A percentile compares a stretch with the other conserved stretches of the same genome.
Evolutionary conservation across 768 basidiomycete species (phyloP).

Genomic region (Serendipita sp.): DNA sequence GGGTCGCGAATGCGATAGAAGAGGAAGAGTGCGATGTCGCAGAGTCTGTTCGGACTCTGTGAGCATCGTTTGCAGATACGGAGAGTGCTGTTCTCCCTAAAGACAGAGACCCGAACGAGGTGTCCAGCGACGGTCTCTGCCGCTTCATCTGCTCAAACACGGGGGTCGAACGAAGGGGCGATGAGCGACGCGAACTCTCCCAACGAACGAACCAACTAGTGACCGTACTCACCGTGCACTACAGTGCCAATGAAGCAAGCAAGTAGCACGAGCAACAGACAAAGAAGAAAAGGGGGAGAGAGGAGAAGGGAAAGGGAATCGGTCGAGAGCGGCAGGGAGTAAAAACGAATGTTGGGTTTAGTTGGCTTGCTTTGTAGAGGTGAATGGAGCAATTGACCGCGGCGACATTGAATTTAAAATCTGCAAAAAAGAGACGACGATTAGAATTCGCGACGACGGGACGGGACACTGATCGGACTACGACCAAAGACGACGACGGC

Average conservation of each 20-base stretch:
- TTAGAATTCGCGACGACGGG: too few relatives aligned
- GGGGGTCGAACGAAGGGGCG: background rate
- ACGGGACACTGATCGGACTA: too few relatives aligned
- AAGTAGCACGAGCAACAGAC: too few relatives aligned
- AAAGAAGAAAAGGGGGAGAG: too few relatives aligned
- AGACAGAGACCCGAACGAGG: constrained; percentile 3
- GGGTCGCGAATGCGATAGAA: constrained; percentile 4
- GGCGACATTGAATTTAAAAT: background rate
- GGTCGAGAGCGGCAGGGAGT: background rate
- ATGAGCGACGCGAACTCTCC: background rate
- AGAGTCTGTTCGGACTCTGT: background rate
- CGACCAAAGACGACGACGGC: too few relatives aligned
- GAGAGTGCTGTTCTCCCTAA: background rate
- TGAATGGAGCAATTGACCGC: background rate
- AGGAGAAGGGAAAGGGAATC: background rate
- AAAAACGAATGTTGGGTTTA: background rate
- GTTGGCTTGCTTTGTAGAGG: background rate
- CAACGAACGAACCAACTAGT: background rate
- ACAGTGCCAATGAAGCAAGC: background rate
- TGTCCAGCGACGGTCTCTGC: constrained; percentile 4
- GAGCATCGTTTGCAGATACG: background rate
- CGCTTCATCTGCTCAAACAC: constrained; percentile 1
- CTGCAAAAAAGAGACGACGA: too few relatives aligned
- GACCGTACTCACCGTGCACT: background rate
- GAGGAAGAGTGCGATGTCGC: constrained; percentile 1